Evolutionary conservation across 805 yeast genomes (phyloP), one percentile per base, ranked within the genome.

Genomic region (Kuraishia capsulata): DNA sequence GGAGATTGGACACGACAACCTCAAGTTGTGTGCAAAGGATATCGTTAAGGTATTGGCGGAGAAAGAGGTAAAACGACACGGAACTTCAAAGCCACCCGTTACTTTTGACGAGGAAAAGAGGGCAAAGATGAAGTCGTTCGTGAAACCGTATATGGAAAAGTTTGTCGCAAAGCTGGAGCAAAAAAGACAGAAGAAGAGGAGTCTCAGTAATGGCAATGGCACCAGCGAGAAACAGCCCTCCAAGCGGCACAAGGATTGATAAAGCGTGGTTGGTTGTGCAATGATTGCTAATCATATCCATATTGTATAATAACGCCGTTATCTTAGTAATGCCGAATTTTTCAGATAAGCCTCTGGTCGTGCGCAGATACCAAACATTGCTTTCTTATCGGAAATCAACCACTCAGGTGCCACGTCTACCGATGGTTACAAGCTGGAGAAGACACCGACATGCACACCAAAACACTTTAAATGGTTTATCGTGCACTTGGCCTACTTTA

Each of bases 1-100:
- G 2, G 78, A 76, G 39, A 65, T 90, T 18, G 88, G 87, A 4
- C 78, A 76, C 41, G 95, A 83, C 4, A 69, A 76, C 40, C 52
- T 86, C 37, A 90, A 89, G 59, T 70, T 70, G 29, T 81, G 88
- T 58, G 85, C 96, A 2, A 73, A 76, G 43, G 96, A 88, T 36
- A 76, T 90, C 41, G 87, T 81, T 4, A 72, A 77, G 44, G 59
- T 65, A 0, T 62, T 92, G 33, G 74, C 78, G 0, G 67, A 69
- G 4, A 92, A 90, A 54, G 97, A 87, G 55, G 36, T 71, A 40
- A 71, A 69, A 42, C 62, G 72, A 38, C 69, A 61, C 39, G 59
- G 63, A 10, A 56, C 57, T 37, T 49, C 54, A 8, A 30, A 48
- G 1, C 77, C 79, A 3, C 81, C 87, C 1, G 47, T 50, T 11